phyloP scores from a whole-genome alignment of 495 filamentous ascomycete species.

The Penicillium bovifimosum region DNA sequence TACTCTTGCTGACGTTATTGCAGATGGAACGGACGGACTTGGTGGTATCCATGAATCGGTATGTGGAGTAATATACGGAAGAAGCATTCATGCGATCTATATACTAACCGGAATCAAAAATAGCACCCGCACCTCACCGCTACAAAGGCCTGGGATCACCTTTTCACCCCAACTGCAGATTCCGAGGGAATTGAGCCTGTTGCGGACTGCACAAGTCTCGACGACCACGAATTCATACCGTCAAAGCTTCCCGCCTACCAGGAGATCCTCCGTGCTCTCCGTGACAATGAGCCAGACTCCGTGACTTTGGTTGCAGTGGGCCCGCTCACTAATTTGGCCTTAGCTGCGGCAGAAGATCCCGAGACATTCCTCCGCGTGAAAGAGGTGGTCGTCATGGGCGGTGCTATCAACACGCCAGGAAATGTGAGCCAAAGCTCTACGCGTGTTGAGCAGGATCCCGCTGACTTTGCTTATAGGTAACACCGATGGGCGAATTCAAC shows the following conservation, averaged over 20 bases:
- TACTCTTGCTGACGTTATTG: conserved; percentile 6
- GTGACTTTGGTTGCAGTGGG: conserved; percentile 88
- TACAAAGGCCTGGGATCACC: conserved; percentile 72
- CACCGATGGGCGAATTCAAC: conserved; percentile 80
- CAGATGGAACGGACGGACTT: conserved; percentile 87
- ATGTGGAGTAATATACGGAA: conserved; percentile 20
- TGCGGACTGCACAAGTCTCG: conserved; percentile 23
- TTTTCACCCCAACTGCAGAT: conserved; percentile 57
- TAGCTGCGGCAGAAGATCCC: conserved; percentile 79
- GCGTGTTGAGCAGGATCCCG: not conserved
- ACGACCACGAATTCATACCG: conserved; percentile 57
- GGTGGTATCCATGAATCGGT: conserved; percentile 83
- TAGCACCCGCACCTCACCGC: conserved; percentile 87
- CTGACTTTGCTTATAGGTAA: conserved; percentile 40
- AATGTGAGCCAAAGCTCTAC: conserved; percentile 51
- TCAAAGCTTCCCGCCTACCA: conserved; percentile 66
- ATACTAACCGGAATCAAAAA: conserved; percentile 6
- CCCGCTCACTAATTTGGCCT: conserved; percentile 83
- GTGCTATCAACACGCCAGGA: conserved; percentile 69
- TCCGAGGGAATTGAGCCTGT: conserved; percentile 34
- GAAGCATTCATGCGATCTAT: not conserved
- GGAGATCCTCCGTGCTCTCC: conserved; percentile 79
- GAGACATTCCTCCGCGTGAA: conserved; percentile 83
- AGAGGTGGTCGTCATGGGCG: conserved; percentile 95
- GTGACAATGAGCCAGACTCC: conserved; percentile 70